Base-by-base conservation (phyloP, 2,329 filamentous ascomycete species). In the Clonostachys rhizophaga region DNA sequence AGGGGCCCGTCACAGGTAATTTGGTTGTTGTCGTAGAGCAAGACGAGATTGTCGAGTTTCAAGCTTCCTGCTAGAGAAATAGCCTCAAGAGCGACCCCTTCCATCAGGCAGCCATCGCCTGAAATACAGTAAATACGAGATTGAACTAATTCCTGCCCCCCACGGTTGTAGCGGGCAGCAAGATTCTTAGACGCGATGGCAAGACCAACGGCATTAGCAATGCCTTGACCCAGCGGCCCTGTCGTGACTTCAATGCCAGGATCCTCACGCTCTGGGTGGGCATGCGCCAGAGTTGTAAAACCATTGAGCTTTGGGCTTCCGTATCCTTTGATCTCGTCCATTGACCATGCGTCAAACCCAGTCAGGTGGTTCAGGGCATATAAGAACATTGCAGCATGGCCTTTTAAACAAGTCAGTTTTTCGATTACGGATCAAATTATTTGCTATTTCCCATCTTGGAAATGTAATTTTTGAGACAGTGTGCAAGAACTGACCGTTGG, bases 21-120 rank as follows among this genome's bases (percentile, higher is more conserved):
- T 49, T 76, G 70, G 55, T 81, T 81, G 55, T 81, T 81, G 54
- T 81, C 78, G 50, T 80, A 81, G 17, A 80, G 72, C 13, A 81
- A 55, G 1, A 68, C 71, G 14, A 81, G 58, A 55, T 81, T 80
- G 54, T 77, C 70, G 4, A 81, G 61, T 43, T 64, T 66, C 51
- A 70, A 62, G 54, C 76, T 75, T 1, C 76, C 76, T 13, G 76
- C 77, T 13, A 79, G 64, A 0, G 71, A 74, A 39, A 81, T 72
- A 0, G 77, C 74, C 52, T 81, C 78, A 4, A 78, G 61, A 0
- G 64, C 76, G 2, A 81, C 75, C 13, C 78, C 78, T 53, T 81
- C 77, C 54, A 78, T 74, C 16, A 81, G 58, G 55, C 76, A 80
- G 1, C 73, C 76, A 50, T 80, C 76, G 11, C 77, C 76, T 10